Conservation (phyloP, 2,329 filamentous ascomycete species). For the Fusarium floridanum region DNA sequence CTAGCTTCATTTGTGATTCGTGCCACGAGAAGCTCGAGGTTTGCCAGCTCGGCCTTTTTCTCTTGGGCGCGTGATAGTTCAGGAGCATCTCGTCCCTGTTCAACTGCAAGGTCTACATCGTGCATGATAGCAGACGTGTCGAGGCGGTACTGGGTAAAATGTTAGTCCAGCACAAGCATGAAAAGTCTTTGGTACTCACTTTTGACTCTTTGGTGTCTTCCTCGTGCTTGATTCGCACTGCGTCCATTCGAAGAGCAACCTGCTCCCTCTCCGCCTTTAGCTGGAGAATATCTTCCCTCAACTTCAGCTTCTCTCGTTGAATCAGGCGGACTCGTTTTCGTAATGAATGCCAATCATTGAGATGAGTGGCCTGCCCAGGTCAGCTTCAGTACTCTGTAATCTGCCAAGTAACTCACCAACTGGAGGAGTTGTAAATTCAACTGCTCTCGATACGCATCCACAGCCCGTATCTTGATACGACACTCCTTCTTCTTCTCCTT, state of each 20-base stretch:
- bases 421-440: conserved; percentile 67
- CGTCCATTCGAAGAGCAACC: conserved; percentile 72
- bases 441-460: conserved; percentile 71
- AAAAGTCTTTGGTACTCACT: conserved; percentile 52
- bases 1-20: conserved; percentile 67
- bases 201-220: conserved; percentile 64
- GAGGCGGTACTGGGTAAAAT: conserved; percentile 56
- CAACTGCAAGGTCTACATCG: conserved; percentile 70
- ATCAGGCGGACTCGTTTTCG: conserved; percentile 69
- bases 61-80: conserved; percentile 60
- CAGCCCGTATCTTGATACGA: conserved; percentile 66
- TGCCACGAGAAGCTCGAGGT: conserved; percentile 70
- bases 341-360: conserved; percentile 70
- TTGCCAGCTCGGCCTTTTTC: conserved; percentile 65
- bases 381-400: background rate
- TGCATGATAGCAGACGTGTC: conserved; percentile 71
- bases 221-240: conserved; percentile 71
- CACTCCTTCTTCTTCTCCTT: conserved; percentile 65
- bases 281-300: conserved; percentile 72
- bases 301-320: conserved; percentile 67
- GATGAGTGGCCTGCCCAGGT: conserved; percentile 64
- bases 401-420: conserved; percentile 61
- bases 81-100: conserved; percentile 63
- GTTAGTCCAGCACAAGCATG: conserved; percentile 3
- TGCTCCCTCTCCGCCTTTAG: conserved; percentile 72